phyloP scores from a whole-genome alignment of 768 basidiomycete genomes.

The Boletus patriciae region DNA sequence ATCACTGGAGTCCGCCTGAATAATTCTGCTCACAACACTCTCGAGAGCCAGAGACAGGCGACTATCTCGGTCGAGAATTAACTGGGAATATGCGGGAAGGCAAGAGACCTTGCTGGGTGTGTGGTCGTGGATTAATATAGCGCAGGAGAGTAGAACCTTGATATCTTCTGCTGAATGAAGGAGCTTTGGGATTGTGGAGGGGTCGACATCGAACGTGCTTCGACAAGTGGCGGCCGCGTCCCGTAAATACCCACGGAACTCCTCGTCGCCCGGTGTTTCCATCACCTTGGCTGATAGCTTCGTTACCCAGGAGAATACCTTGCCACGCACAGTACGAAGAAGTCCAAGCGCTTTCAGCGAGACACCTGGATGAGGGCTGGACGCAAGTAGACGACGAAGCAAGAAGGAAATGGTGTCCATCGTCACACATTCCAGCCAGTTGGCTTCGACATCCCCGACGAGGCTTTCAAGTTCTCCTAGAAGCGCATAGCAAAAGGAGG shows the following conservation, averaged over 20 bases:
- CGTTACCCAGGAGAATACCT: slow-evolving; percentile 38
- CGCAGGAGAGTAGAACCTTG: slow-evolving; percentile 21
- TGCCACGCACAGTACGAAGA: slow-evolving; percentile 33
- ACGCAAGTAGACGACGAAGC: slow-evolving; percentile 38
- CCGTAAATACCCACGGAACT: slow-evolving; percentile 27
- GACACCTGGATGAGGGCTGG: slow-evolving; percentile 13
- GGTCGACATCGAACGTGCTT: slow-evolving; percentile 31
- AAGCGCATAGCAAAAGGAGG: slow-evolving; percentile 38
- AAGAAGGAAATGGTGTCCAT: slow-evolving; percentile 38
- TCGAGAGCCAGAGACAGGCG: slow-evolving; percentile 31
- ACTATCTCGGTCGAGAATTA: slow-evolving; percentile 32
- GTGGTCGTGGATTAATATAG: slow-evolving; percentile 29
- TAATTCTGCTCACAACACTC: background rate
- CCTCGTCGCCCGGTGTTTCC: slow-evolving; percentile 7
- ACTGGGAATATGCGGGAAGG: slow-evolving; percentile 7
- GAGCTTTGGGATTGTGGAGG: slow-evolving; percentile 2
- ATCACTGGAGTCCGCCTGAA: background rate
- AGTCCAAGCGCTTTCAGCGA: slow-evolving; percentile 22
- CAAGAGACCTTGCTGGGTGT: slow-evolving; percentile 10
- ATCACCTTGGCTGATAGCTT: slow-evolving; percentile 32
- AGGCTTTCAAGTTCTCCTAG: slow-evolving; percentile 39
- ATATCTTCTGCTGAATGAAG: slow-evolving; percentile 28
- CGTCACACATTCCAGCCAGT: slow-evolving; percentile 40
- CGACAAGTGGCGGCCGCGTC: slow-evolving; percentile 43
- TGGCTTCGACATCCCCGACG: slow-evolving; percentile 37